Evolutionary conservation across 108 stramenopile genomes (phyloP).

Genomic region (Cyclotella distinguenda): DNA sequence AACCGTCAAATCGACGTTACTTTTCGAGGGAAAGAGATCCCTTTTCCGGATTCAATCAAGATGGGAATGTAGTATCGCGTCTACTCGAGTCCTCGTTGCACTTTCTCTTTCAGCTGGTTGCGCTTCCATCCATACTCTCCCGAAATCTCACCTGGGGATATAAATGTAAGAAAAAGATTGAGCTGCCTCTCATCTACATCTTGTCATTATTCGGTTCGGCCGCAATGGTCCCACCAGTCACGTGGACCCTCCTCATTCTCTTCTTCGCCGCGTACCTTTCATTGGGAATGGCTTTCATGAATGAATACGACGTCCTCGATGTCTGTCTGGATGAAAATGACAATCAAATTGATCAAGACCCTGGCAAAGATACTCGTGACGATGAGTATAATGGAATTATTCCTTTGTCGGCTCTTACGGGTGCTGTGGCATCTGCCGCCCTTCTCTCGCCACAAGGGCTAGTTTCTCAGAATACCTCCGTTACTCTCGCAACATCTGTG

Average conservation of each 20-base stretch:
- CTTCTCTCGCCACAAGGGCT: constrained; percentile 19
- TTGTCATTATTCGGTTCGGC: neutral
- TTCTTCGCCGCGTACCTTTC: constrained; percentile 12
- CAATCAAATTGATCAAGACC: neutral
- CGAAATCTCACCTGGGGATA: neutral
- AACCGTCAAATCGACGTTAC: neutral
- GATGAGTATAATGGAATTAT: constrained; percentile 6
- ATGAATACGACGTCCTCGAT: constrained; percentile 13
- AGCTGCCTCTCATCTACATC: constrained; percentile 10
- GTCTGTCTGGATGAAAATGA: neutral
- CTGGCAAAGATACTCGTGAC: neutral
- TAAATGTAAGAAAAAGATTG: neutral
- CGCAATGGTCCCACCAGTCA: constrained; percentile 1
- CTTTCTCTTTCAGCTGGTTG: constrained; percentile 13
- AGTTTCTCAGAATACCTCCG: neutral
- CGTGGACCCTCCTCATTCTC: constrained; percentile 6
- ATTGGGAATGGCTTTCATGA: constrained; percentile 7
- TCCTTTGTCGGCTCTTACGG: constrained; percentile 16
- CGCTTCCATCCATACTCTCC: constrained; percentile 1
- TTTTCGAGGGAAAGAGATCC: neutral
- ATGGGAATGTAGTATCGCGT: constrained; percentile 1
- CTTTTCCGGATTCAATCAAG: constrained; percentile 2
- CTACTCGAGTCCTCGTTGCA: neutral
- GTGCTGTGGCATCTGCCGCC: constrained; percentile 14
- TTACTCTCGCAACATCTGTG: constrained; percentile 7